These are phyloP conservation scores for Lippia alba DNA, from an alignment of 305 asterid species.

Conservation along the genomic window DNA sequence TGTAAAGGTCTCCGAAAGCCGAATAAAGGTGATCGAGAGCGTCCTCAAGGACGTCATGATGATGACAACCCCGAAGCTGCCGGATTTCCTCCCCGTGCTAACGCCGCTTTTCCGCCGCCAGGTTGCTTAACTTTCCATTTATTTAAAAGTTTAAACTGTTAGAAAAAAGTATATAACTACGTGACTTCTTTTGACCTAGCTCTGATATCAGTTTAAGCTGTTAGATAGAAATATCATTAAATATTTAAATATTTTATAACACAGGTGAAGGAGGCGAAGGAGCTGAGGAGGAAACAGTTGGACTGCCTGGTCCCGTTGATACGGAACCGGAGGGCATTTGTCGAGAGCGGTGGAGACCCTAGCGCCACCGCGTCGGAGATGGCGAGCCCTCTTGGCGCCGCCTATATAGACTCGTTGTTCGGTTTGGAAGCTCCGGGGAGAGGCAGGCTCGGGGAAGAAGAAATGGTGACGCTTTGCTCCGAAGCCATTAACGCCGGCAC, in stretches of 20 bases:
- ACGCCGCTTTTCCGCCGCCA: conserved; percentile 73
- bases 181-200: no score
- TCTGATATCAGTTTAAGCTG: no score
- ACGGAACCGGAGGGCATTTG: conserved; percentile 63
- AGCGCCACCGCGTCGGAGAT: conserved; percentile 47
- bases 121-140: no score
- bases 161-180: no score
- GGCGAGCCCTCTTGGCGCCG: conserved; percentile 93
- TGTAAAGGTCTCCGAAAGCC: conserved; percentile 59
- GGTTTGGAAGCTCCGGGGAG: conserved; percentile 61
- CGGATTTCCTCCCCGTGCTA: conserved; percentile 80
- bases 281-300: conserved; percentile 67
- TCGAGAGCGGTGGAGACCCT: conserved; percentile 53
- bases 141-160: no score
- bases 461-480: conserved; percentile 82
- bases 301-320: conserved; percentile 74
- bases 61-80: conserved; percentile 82
- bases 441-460: conserved; percentile 74
- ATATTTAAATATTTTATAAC: no score
- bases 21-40: conserved; percentile 63
- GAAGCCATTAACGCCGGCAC: conserved; percentile 93
- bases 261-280: conserved; percentile 56
- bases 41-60: conserved; percentile 84
- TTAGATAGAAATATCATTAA: no score
- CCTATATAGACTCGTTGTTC: conserved; percentile 86